Base-by-base conservation (phyloP, 2,329 filamentous ascomycete genomes). In the Fonsecaea nubica region DNA sequence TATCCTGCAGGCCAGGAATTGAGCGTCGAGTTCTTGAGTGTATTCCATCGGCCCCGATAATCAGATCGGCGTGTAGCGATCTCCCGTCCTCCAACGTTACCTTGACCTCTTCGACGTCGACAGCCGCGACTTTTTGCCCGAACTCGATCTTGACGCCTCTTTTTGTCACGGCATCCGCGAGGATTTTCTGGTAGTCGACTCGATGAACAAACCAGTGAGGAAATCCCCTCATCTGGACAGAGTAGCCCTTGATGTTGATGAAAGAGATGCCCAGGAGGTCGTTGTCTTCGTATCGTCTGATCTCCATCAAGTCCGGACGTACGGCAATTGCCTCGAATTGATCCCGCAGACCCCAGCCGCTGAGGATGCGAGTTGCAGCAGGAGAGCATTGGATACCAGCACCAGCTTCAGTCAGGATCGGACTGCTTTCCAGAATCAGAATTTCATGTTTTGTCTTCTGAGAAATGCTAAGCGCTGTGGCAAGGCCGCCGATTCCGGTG, bases 281-380 rank as follows among this genome's bases (percentile, higher is more conserved):
- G 18, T 77, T 75, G 42, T 72, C 70, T 35, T 77, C 60, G 76
- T 77, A 80, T 33, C 78, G 72, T 18, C 77, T 75, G 55, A 80
- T 74, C 6, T 71, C 72, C 10, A 79, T 77, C n/a, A 67, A 73
- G 10, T 72, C 71, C 35, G 63, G 63, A 48, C 32, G 1, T 76
- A 77, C 63, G 76, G 70, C 2, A 74, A 75, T 21, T 72, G 71
- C n/a, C n/a, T 72, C 63, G 5, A 71, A 65, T 35, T 68, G 56
- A n/a, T 59, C 42, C 42, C 36, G 33, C 38, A 71, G 12, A 9
- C 65, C 69, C 62, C 62, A 71, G 60, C 32, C 60, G 35, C 55
- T 35, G 40, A 73, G 65, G n/a, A 74, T 54, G 15, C 70, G 63
- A 15, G 67, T 62, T 15, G 69, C 68, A 59, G 72, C 72, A 8